Conservation (phyloP, 1,139 yeast species). For the Geotrichum cucujoidarum region DNA sequence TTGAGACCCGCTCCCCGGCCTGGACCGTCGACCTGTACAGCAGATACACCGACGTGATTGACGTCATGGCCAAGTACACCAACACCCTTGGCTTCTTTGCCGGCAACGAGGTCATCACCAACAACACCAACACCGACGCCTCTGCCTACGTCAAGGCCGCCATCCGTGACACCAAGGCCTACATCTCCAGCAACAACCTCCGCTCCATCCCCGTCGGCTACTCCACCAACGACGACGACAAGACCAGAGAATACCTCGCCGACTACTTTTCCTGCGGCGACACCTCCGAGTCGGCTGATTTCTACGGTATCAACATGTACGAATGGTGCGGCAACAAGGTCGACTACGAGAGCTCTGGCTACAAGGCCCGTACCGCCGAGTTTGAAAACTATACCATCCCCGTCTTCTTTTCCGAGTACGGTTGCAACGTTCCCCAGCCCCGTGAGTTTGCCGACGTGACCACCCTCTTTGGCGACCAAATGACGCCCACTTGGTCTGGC, state of each 20-base stretch:
- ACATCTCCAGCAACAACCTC: constrained; percentile 54
- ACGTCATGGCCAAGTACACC: constrained; percentile 72
- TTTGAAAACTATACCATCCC: constrained; percentile 68
- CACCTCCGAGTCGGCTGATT: constrained; percentile 64
- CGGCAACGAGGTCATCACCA: constrained; percentile 89
- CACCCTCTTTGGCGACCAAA: constrained; percentile 44
- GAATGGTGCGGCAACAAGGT: constrained; percentile 97
- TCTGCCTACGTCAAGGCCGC: constrained; percentile 78
- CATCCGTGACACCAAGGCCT: constrained; percentile 76
- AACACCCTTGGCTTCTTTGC: constrained; percentile 92
- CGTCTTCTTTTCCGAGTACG: constrained; percentile 85
- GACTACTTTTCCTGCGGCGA: constrained; percentile 75
- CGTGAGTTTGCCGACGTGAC: constrained; percentile 74
- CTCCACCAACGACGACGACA: constrained; percentile 90
- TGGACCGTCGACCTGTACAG: constrained; percentile 50
- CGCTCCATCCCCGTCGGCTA: constrained; percentile 88
- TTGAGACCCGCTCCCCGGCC: constrained; percentile 78
- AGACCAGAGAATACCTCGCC: constrained; percentile 49
- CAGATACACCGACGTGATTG: constrained; percentile 59
- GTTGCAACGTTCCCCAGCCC: constrained; percentile 70
- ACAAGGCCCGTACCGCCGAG: constrained; percentile 64
- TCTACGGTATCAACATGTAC: constrained; percentile 95
- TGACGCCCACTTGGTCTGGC: constrained; percentile 82
- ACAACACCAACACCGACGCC: constrained; percentile 61
- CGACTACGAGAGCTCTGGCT: constrained; percentile 72